phyloP scores from a whole-genome alignment of 2,329 filamentous ascomycete species.

The Aureobasidium subglaciale region DNA sequence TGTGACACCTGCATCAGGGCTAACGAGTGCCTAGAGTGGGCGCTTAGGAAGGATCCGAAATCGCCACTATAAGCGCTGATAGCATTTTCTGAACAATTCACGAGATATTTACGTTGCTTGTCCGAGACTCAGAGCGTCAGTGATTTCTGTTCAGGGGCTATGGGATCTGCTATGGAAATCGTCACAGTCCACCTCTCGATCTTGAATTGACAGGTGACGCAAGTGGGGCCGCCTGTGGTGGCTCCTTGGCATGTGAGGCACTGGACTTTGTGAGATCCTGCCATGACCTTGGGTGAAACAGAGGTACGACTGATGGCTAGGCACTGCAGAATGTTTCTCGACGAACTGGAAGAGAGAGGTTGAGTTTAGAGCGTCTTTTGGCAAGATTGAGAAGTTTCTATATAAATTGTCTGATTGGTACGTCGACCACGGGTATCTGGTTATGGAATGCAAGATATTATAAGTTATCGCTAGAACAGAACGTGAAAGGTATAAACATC shows the following conservation, averaged over 20 bases:
- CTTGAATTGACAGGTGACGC: no score
- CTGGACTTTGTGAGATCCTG: neutral
- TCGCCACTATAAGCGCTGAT: neutral
- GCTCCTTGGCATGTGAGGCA: neutral
- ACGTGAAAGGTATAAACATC: neutral
- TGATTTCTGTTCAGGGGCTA: no score
- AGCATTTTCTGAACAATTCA: neutral
- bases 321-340: no score
- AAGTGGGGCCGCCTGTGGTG: neutral
- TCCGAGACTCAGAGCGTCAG: no score
- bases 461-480: conserved; percentile 10
- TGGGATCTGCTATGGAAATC: no score
- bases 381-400: neutral
- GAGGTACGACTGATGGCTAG: no score
- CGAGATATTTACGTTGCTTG: no score
- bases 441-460: neutral
- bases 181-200: no score
- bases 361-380: neutral
- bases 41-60: neutral
- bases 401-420: neutral
- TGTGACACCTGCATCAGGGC: conserved; percentile 11
- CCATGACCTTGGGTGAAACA: neutral
- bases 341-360: no score
- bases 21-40: neutral
- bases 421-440: neutral